Evolutionary conservation across 176 grass and related monocot species (phyloP).

Genomic region (Stipa capillata): DNA sequence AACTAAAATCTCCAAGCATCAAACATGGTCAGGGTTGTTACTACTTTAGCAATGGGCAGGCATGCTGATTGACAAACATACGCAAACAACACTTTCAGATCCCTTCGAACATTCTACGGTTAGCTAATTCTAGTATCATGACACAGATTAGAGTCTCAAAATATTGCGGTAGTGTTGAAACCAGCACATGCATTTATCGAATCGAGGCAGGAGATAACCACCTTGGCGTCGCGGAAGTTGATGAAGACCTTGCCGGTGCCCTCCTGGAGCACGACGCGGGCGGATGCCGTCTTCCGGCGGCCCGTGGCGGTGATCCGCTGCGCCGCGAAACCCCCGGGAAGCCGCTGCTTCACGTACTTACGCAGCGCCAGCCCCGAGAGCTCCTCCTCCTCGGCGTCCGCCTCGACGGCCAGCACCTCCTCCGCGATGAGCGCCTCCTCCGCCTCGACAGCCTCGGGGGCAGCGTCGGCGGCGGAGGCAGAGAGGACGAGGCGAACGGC

Average conservation of each 20-base stretch:
- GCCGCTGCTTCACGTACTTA: slow-evolving; percentile 77
- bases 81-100: not conserved
- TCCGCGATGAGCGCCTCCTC: not conserved
- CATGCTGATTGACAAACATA: not conserved
- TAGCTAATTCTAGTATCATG: not conserved
- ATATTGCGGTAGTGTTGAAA: not conserved
- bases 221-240: slow-evolving; percentile 90
- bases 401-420: slow-evolving; percentile 25
- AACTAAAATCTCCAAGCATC: not conserved
- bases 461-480: slow-evolving; percentile 17
- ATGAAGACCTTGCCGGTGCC: slow-evolving; percentile 85
- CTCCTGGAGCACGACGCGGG: slow-evolving; percentile 90
- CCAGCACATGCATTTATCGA: not conserved
- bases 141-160: not conserved
- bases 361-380: slow-evolving; percentile 27
- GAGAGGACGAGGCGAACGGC: slow-evolving; percentile 12
- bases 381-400: slow-evolving; percentile 30
- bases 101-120: not conserved
- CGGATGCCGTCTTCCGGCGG: slow-evolving; percentile 71
- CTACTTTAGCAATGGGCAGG: not conserved
- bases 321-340: slow-evolving; percentile 79
- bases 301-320: slow-evolving; percentile 92
- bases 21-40: not conserved
- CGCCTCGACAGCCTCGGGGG: slow-evolving; percentile 14
- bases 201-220: not conserved